These are phyloP conservation scores for Sporisorium graminicola DNA, from an alignment of 1,284 basidiomycete genomes.

Conservation along the genomic window DNA sequence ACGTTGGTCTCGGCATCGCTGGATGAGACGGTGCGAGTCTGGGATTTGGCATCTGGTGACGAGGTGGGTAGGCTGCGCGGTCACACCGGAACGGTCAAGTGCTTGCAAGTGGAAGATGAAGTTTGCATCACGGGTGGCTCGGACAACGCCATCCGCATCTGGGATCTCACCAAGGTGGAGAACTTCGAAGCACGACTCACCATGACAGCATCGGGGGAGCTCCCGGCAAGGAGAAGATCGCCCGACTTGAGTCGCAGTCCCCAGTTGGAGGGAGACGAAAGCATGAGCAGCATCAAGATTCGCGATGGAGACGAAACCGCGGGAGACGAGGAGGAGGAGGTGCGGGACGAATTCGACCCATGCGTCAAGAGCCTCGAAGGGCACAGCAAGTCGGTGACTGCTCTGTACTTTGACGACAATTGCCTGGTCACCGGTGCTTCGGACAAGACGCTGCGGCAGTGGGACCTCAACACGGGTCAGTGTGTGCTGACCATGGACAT, in stretches of 20 bases:
- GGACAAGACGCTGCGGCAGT: conserved; percentile 97
- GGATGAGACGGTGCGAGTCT: conserved; percentile 78
- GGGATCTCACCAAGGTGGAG: conserved; percentile 66
- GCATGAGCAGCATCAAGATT: conserved; percentile 45
- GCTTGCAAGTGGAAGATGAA: conserved; percentile 91
- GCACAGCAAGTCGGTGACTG: conserved; percentile 90
- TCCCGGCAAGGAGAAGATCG: conserved; percentile 28
- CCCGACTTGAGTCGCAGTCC: conserved; percentile 25
- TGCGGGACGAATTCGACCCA: conserved; percentile 70
- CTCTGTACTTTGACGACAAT: conserved; percentile 93
- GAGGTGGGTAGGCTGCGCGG: conserved; percentile 66
- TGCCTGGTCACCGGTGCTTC: conserved; percentile 96
- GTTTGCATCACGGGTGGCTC: conserved; percentile 90
- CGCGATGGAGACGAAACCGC: conserved; percentile 34
- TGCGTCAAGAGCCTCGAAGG: conserved; percentile 87
- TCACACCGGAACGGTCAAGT: conserved; percentile 76
- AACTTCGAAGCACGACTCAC: conserved; percentile 59
- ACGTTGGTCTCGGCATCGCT: conserved; percentile 83
- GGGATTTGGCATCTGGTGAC: conserved; percentile 81
- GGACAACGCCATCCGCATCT: conserved; percentile 78
- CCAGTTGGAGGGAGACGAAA: conserved; percentile 28
- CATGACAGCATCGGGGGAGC: conserved; percentile 57
- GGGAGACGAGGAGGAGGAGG: conserved; percentile 71
- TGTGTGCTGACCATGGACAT: conserved; percentile 99
- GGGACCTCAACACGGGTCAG: conserved; percentile 96